Evolutionary conservation across 106 monocot species (phyloP), one percentile per base, ranked within the genome.

Genomic region (Phalaenopsis aphrodite): DNA sequence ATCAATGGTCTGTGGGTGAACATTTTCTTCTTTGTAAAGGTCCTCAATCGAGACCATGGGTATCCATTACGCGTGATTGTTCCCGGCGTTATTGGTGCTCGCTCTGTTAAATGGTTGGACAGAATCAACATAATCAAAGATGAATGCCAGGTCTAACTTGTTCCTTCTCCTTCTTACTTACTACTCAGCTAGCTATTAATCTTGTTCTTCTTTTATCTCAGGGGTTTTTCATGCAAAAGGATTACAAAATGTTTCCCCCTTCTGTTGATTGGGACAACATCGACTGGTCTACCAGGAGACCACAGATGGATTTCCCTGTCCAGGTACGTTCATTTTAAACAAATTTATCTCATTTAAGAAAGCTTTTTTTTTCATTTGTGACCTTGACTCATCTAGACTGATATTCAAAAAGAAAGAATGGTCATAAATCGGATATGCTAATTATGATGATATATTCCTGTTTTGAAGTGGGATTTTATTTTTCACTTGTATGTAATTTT

Each of bases 201-300:
- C 49, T 11, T 74, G 16, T 1, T 82, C 19, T 79, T 82, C 9
- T 30, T 45, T 80, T 79, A 49, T 56, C 66, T 43, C 81, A 97
- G 97, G 97, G 97, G 1, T 97, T 97, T 83, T 97, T 94, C 58
- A 92, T 94, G 92, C 90, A 90, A 86, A 97, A 92, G 66, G 97
- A 97, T 77, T 97, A 97, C 87, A 97, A 97, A 79, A 97, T 94
- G 97, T 97, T 97, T 86, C 94, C 94, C 41, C 97, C 97, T 42
- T 80, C 92, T 37, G 94, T 97, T 79, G 81, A 97, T 75, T 97
- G 97, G 97, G 89, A 97, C 41, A 97, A 94, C 81, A 97, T 94
- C 78, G 64, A 89, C 47, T 97, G 97, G 97, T 83, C 87, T 77
- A 80, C 90, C 24, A 89, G 97, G 77, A 86, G 64, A 76, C 85